Evolutionary conservation across 768 basidiomycete genomes (phyloP).

Genomic region (Rhizopogon roseolus): DNA sequence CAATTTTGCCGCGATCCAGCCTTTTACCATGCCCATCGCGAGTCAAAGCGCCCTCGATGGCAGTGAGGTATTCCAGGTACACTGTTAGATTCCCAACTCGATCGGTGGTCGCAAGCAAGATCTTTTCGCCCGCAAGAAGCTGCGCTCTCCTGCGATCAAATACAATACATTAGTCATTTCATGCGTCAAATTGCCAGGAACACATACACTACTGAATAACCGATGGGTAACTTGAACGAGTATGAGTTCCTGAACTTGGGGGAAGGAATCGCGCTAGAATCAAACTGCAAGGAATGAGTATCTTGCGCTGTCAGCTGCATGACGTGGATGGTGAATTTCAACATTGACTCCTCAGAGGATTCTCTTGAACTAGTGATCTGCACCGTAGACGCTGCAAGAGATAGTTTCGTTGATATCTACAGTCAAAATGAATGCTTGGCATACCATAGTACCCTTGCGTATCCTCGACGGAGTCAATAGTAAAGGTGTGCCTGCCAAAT

Average conservation of each 20-base stretch:
- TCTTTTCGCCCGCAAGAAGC: constrained; percentile 34
- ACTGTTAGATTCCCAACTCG: constrained; percentile 28
- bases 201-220: constrained; percentile 10
- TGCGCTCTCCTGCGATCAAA: constrained; percentile 28
- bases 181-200: no score
- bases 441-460: neutral
- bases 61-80: constrained; percentile 31
- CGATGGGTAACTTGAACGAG: constrained; percentile 15
- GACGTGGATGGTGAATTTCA: constrained; percentile 16
- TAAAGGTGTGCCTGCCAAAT: constrained; percentile 4
- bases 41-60: constrained; percentile 28
- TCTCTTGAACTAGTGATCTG: constrained; percentile 15
- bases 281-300: constrained; percentile 20
- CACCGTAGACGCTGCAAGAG: neutral
- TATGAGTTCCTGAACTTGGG: constrained; percentile 14
- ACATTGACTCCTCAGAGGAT: constrained; percentile 12
- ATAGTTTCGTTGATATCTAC: neutral
- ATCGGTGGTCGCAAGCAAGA: constrained; percentile 39
- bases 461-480: neutral
- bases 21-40: constrained; percentile 19
- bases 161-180: neutral
- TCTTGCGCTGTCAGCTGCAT: constrained; percentile 25
- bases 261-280: constrained; percentile 16
- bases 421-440: neutral
- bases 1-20: constrained; percentile 43